Evolutionary conservation across 306 rosid species (phyloP).

Genomic region (Cucumis hystrix): DNA sequence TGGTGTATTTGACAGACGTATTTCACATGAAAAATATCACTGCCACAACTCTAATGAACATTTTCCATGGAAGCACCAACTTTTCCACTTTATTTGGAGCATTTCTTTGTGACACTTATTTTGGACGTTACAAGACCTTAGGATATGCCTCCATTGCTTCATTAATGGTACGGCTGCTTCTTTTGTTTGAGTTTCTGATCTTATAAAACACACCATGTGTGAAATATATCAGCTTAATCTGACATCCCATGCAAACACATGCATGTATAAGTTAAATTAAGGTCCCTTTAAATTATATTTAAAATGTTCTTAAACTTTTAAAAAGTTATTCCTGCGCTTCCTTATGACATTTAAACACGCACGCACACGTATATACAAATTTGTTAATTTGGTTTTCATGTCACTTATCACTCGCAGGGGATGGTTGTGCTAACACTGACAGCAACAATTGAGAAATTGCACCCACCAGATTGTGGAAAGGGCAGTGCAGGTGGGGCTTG

Average conservation of each 20-base stretch:
- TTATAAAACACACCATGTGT: not conserved
- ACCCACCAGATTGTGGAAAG: slow-evolving; percentile 47
- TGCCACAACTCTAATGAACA: slow-evolving; percentile 45
- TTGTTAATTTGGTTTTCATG: not conserved
- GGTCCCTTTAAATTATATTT: not conserved
- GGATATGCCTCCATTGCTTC: slow-evolving; percentile 47
- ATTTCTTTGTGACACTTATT: slow-evolving; percentile 51
- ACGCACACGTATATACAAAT: no score
- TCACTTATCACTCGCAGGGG: slow-evolving; percentile 25
- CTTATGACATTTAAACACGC: no score
- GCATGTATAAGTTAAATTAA: not conserved
- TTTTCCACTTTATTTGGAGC: slow-evolving; percentile 72
- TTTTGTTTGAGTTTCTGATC: not conserved
- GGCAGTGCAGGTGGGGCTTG: slow-evolving; percentile 23
- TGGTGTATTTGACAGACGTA: slow-evolving; percentile 60
- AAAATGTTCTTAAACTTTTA: not conserved
- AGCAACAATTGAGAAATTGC: slow-evolving; percentile 46
- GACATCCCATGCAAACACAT: not conserved
- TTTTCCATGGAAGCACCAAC: slow-evolving; percentile 70
- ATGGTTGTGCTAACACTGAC: slow-evolving; percentile 53
- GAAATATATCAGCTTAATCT: not conserved
- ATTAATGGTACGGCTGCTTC: slow-evolving; percentile 54
- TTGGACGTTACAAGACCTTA: slow-evolving; percentile 68
- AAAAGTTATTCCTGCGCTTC: no score
- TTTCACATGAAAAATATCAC: slow-evolving; percentile 58